These are phyloP conservation scores for Candida easanensis DNA, from an alignment of 805 yeast species.

Conservation along the genomic window DNA sequence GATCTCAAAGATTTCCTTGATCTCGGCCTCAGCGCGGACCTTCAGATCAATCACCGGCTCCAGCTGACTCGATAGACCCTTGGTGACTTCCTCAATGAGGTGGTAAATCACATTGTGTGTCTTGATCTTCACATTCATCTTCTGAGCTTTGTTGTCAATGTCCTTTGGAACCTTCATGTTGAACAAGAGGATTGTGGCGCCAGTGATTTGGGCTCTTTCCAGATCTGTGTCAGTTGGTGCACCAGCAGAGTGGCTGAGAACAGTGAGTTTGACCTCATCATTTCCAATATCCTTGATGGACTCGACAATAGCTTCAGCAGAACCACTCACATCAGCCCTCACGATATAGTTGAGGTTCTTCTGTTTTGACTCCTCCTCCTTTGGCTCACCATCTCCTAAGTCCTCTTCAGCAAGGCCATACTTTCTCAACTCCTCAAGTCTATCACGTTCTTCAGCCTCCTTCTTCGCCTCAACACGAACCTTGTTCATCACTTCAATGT, in stretches of 20 bases:
- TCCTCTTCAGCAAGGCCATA: constrained; percentile 54
- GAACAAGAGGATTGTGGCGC: constrained; percentile 75
- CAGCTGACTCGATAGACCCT: constrained; percentile 54
- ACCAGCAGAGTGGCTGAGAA: constrained; percentile 78
- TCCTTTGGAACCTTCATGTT: constrained; percentile 69
- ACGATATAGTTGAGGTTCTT: constrained; percentile 58
- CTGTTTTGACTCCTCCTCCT: constrained; percentile 25
- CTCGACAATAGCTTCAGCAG: constrained; percentile 89
- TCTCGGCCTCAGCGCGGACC: constrained; percentile 60
- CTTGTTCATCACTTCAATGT: constrained; percentile 69
- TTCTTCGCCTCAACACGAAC: constrained; percentile 54
- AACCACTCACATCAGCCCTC: constrained; percentile 91
- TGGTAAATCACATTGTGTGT: constrained; percentile 83
- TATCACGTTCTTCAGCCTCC: constrained; percentile 49
- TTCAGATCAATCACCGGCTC: constrained; percentile 67
- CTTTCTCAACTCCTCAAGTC: constrained; percentile 52
- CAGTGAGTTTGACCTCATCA: constrained; percentile 71
- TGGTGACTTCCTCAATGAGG: constrained; percentile 79
- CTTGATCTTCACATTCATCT: constrained; percentile 52
- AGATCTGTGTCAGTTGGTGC: constrained; percentile 65
- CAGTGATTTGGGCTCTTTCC: constrained; percentile 64
- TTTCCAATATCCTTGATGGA: constrained; percentile 82
- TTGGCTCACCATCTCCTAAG: constrained; percentile 22
- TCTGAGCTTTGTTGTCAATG: constrained; percentile 51
- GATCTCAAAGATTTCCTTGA: constrained; percentile 72